Evolutionary conservation across 2,329 filamentous ascomycete species (phyloP).

Genomic region (Paraconiothyrium sp.): DNA sequence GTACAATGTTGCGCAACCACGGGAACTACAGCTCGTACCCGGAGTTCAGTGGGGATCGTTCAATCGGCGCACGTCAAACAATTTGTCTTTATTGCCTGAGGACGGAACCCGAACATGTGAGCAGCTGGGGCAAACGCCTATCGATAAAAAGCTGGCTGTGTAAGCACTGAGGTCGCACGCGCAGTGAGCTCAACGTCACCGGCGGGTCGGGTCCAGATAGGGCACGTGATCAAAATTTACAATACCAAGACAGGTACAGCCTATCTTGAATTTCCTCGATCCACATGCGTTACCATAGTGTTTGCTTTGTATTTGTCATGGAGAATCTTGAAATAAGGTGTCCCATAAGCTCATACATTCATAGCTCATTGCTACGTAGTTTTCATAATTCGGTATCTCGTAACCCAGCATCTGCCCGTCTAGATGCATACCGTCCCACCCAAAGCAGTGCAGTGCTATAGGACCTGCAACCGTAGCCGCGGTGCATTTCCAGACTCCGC

Average conservation of each 20-base stretch:
- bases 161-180: not conserved
- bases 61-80: not conserved
- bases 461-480: not conserved
- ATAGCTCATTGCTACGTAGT: slow-evolving; percentile 39
- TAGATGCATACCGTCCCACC: not conserved
- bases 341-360: slow-evolving; percentile 33
- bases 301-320: too few species aligned
- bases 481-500: not conserved
- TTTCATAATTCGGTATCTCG: slow-evolving; percentile 16
- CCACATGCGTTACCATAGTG: too few species aligned
- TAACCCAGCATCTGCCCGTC: slow-evolving; percentile 14
- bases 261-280: too few species aligned
- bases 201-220: not conserved
- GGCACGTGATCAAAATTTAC: too few species aligned
- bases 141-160: not conserved
- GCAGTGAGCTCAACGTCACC: not conserved
- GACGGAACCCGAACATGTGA: not conserved
- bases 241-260: too few species aligned
- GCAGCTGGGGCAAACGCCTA: not conserved
- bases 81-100: not conserved
- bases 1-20: slow-evolving; percentile 1
- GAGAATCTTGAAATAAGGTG: too few species aligned
- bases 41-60: not conserved
- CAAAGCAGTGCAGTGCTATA: not conserved
- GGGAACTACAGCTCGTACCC: slow-evolving; percentile 1